Base-by-base conservation (phyloP, 2,329 filamentous ascomycete genomes). In the Fusarium siculi region DNA sequence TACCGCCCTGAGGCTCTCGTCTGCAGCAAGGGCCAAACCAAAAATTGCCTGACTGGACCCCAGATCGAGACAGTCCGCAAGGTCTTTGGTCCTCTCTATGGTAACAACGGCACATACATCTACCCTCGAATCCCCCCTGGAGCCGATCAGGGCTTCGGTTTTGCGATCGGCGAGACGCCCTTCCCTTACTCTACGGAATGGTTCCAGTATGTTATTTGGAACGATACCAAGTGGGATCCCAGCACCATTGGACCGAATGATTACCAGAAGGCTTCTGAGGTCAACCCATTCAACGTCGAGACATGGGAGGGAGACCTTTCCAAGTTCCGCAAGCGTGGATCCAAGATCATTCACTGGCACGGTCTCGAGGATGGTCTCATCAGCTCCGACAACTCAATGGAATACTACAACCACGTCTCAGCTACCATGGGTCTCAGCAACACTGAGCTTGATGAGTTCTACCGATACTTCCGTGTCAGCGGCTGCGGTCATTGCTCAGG, bases 401-500 rank as follows among this genome's bases (percentile, higher is more conserved):
- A 74, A 0, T 79, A 79, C 59, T 79, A 78, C 40, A 60, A 80
- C 50, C 74, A 73, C 32, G 72, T 80, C 1, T 69, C 72, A 1
- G 49, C 68, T 30, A 78, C 71, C 2, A 77, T 79, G 80, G 60
- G 72, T 0, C 15, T 83, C 64, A 72, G 37, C 44, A 73, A n/a
- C 32, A 66, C 60, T 1, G 79, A 81, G 18, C 47, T 86, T 25
- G 86, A 85, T 5, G 83, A 86, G 14, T 87, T 87, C 75, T 91
- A 88, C 78, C 77, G 82, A 1, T 85, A 86, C 74, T 89, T 90
- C 78, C 81, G 81, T 15, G 82, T 90, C n/a, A 74, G 68, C 6
- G 72, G 72, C 4, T 87, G 87, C 0, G 88, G 88, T 0, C 87
- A 89, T 77, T 89, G 87, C 72, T 57, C 70, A 10, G 57, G 72